phyloP scores from a whole-genome alignment of 805 yeast genomes.

The Metschnikowia similis region DNA sequence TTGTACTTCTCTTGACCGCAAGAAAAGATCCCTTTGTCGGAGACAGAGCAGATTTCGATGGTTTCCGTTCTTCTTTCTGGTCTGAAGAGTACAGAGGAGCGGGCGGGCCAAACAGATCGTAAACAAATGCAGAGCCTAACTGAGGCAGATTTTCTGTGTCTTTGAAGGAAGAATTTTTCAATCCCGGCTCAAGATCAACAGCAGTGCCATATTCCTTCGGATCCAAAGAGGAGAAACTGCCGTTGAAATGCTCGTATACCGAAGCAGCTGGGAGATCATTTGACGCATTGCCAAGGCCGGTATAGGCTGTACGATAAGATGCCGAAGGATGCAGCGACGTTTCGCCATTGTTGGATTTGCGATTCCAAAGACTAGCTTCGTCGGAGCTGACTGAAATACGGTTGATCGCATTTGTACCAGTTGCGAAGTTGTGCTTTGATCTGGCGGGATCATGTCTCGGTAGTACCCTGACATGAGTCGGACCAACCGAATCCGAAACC shows the following conservation, averaged over 20 bases:
- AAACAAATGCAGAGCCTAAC: constrained; percentile 1
- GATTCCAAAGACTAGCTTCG: neutral
- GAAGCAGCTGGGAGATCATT: neutral
- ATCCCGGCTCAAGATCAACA: neutral
- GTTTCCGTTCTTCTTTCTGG: neutral
- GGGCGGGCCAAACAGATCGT: constrained; percentile 3
- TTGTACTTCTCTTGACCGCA: constrained; percentile 1
- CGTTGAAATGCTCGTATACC: constrained; percentile 5
- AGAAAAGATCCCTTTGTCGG: neutral
- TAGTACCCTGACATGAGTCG: constrained; percentile 23
- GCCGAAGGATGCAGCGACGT: neutral
- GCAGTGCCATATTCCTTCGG: constrained; percentile 5
- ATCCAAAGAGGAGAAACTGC: constrained; percentile 13
- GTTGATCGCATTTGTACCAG: constrained; percentile 3
- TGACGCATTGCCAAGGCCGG: neutral
- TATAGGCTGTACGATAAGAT: constrained; percentile 1
- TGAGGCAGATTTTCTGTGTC: neutral
- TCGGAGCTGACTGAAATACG: constrained; percentile 9
- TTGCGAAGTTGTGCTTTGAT: constrained; percentile 4
- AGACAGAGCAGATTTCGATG: neutral
- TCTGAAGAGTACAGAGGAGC: constrained; percentile 1
- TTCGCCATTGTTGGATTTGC: neutral
- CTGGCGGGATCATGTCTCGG: constrained; percentile 8
- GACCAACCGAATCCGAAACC: constrained; percentile 24
- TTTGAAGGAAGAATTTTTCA: neutral